Evolutionary conservation across 2,329 filamentous ascomycete species (phyloP), one percentile per base, ranked within the genome.

Genomic region (Alternaria postmessia): DNA sequence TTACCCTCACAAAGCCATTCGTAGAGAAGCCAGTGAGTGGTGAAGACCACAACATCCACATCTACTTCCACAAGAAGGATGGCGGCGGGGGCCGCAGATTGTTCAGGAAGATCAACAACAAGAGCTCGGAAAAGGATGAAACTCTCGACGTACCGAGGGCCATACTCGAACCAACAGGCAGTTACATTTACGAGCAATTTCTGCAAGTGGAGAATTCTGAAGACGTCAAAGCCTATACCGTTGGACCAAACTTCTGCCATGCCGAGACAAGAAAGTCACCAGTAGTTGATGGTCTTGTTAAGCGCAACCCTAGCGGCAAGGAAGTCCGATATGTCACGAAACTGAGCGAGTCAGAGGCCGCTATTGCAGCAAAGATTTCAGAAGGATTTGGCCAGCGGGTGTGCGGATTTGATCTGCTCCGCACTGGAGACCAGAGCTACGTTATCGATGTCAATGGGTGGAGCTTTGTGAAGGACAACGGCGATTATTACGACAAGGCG

Each of bases 391-490:
- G 94, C 0, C 95, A 99, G 78, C 86, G 93, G 55, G 94, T 99
- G 3, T 99, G 95, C 75, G 95, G 95, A 0, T 99, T 99, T 72
- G 95, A 99, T 76, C 85, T 99, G 61, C 84, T 99, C 57, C 89
- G 96, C 28, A 93, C 94, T 12, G 89, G 88, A 51, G 92, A 93
- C 16, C 92, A 92, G 77, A 98, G 94, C 76, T 99, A 93, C 79
- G 95, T 99, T 49, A 99, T 99, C 68, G 95, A 99, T 72, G 95
- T 99, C 70, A 99, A 99, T 77, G 95, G 95, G 12, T 99, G 96
- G 96, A 98, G 94, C 75, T 99, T 99, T 73, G 95, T 99, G 78
- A 99, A 99, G 78, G 96, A 99, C 78, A 99, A 99, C 72, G 94
- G 97, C 64, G 94, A 96, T 62, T 99, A 99, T 79, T 99, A 99